These are phyloP conservation scores for Talaromyces sp. DNA, from an alignment of 2,329 filamentous ascomycete species.

Conservation along the genomic window DNA sequence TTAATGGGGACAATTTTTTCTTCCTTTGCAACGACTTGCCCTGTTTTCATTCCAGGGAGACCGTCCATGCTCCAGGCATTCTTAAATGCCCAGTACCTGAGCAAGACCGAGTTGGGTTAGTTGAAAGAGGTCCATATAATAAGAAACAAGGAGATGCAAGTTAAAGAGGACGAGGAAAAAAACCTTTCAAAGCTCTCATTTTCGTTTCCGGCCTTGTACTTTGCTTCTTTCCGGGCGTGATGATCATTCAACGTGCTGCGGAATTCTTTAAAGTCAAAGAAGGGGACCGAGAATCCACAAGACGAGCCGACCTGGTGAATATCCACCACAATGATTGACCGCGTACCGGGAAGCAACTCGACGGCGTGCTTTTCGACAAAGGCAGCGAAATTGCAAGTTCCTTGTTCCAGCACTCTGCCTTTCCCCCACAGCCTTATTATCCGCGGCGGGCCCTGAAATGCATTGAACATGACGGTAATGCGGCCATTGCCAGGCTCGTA, in stretches of 20 bases:
- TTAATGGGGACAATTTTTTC: constrained; percentile 7
- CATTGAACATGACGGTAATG: constrained; percentile 11
- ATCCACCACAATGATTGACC: constrained; percentile 10
- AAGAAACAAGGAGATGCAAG: background rate
- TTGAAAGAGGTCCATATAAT: background rate
- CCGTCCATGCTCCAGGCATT: constrained; percentile 10
- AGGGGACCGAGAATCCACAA: constrained; percentile 10
- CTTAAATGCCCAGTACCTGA: constrained; percentile 10
- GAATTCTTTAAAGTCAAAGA: constrained; percentile 10
- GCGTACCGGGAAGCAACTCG: background rate
- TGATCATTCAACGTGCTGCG: constrained; percentile 2
- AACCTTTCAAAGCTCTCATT: constrained; percentile 10
- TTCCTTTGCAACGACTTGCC: background rate
- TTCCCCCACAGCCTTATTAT: constrained; percentile 10
- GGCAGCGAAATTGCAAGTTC: background rate
- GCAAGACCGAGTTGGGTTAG: background rate
- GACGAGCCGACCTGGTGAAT: constrained; percentile 11
- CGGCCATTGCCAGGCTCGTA: constrained; percentile 11
- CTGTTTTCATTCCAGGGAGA: constrained; percentile 6
- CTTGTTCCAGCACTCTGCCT: constrained; percentile 6
- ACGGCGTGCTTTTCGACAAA: constrained; percentile 8
- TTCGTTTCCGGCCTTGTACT: constrained; percentile 7
- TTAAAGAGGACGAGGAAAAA: background rate
- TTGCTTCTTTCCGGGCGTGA: constrained; percentile 4
- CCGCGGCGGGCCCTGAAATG: constrained; percentile 9